Evolutionary conservation across 345 rosid genomes (phyloP).

Genomic region (Salix exigua): DNA sequence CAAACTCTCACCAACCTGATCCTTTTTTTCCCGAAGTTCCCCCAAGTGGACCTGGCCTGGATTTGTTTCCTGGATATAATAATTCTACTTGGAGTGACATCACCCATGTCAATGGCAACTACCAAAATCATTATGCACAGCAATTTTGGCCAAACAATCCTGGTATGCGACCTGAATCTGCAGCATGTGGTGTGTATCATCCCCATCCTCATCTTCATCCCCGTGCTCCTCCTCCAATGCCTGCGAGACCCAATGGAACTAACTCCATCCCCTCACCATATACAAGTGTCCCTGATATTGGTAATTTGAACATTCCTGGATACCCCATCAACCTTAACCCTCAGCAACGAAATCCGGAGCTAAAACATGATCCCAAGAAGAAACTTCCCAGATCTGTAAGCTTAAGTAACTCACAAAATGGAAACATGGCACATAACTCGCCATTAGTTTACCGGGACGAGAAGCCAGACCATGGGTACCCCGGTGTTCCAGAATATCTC

Average conservation of each 20-base stretch:
- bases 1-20: conserved; percentile 23
- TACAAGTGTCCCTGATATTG: conserved; percentile 27
- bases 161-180: conserved; percentile 14
- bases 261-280: conserved; percentile 6
- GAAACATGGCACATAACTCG: conserved; percentile 11
- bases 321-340: conserved; percentile 14
- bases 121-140: conserved; percentile 11
- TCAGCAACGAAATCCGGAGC: conserved; percentile 24
- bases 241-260: conserved; percentile 23
- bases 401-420: conserved; percentile 23
- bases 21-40: conserved; percentile 10
- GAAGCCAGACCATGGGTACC: conserved; percentile 12
- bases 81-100: conserved; percentile 26
- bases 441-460: conserved; percentile 9
- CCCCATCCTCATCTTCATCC: conserved; percentile 14
- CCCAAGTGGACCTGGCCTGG: conserved; percentile 17
- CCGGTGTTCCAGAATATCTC: conserved; percentile 16
- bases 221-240: conserved; percentile 2
- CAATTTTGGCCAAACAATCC: conserved; percentile 25
- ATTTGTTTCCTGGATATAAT: conserved; percentile 19
- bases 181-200: conserved; percentile 4
- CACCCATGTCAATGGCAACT: conserved; percentile 11
- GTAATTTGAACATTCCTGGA: conserved; percentile 23
- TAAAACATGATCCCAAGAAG: conserved; percentile 18
- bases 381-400: conserved; percentile 12